Evolutionary conservation across 139 green algal genomes (phyloP), one percentile per base, ranked within the genome.

Genomic region (Asterochloris sp.): DNA sequence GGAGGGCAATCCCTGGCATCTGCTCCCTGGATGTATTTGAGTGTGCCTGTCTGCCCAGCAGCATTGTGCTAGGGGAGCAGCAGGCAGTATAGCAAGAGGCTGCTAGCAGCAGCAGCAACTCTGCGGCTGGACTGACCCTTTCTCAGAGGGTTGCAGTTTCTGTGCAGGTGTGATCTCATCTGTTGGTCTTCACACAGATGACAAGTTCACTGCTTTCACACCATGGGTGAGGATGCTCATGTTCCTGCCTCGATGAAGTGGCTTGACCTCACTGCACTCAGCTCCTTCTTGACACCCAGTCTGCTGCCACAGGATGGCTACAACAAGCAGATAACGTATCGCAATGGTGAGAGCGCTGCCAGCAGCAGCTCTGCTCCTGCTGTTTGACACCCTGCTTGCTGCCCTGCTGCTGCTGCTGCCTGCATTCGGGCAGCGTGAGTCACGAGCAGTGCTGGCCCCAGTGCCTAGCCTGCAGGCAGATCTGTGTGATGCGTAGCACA

Each of bases 321-420:
- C 76, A 83, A 91, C 86, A 90, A 89, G 47, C 91, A 91, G 69
- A 27, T 89, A 27, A 91, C 82, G 0, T 86, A 81, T 19, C 68
- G 69, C 21, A 81, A 81, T 81, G 77, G 76, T 80, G 61, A 69
- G 79, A 74, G 24, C 0, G 67, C 61, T 26, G 47, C 14, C 54
- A 15, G 62, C 78, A 23, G 24, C 17, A 6, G 60, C 62, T 47
- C 67, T 21, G 27, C 27, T 16, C 19, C 68, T 76, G 16, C n/a
- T 54, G 38, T 62, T 8, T 60, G 27, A 13, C 78, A 26, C 29
- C 62, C 68, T 78, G 19, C 21, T 24, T 79, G 85, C 54, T 89
- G 85, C 69, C 85, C 86, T 13, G 86, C 38, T 54, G 38, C 38
- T 54, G 38, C 38, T 54, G 38, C 38, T 54, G 38, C 38, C 38